Base-by-base conservation (phyloP, 2,329 filamentous ascomycete genomes). In the Paraconiothyrium sp. region DNA sequence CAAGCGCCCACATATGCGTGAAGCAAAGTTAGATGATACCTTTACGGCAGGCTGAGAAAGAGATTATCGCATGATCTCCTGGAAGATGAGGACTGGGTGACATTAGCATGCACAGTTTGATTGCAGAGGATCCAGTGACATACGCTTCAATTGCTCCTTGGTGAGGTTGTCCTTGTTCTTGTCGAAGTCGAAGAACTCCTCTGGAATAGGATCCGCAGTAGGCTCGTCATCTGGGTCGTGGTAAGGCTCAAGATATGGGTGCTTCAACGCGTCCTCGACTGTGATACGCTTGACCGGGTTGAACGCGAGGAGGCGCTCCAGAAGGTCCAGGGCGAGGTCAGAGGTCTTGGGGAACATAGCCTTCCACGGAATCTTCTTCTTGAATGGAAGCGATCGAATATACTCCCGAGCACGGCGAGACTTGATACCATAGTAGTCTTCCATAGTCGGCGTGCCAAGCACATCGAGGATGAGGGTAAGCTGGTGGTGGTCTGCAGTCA, bases 361-460 rank as follows among this genome's bases (percentile, higher is more conserved):
- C 79, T 95, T 92, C 88, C 97, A 95, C 0, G 95, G 94, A 51
- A 98, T 96, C 89, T 98, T 98, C 90, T 98, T 98, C 89, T 98
- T 98, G 86, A 98, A 98, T 20, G 95, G 94, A 50, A 98, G 87
- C 57, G 94, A 97, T 64, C 95, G 93, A 77, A 99, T 99, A 83
- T 99, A 99, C 82, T 99, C 95, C 67, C 95, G 89, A 54, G 95
- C 95, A 75, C 95, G 92, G 68, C 95, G 92, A 57, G 95, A 98
- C 84, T 99, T 99, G 88, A 99, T 99, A 68, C 95, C 95, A 74
- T 99, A 99, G 86, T 99, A 99, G 79, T 99, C 95, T 80, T 99
- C 95, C 95, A 99, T 99, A 13, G 95, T 99, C 2, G 95, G 95
- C 3, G 95, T 99, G 67, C 95, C 95, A 62, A 99, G 90, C 55